These are phyloP conservation scores for Scenedesmus sp. DNA, from an alignment of 163 green algal species.

Conservation along the genomic window DNA sequence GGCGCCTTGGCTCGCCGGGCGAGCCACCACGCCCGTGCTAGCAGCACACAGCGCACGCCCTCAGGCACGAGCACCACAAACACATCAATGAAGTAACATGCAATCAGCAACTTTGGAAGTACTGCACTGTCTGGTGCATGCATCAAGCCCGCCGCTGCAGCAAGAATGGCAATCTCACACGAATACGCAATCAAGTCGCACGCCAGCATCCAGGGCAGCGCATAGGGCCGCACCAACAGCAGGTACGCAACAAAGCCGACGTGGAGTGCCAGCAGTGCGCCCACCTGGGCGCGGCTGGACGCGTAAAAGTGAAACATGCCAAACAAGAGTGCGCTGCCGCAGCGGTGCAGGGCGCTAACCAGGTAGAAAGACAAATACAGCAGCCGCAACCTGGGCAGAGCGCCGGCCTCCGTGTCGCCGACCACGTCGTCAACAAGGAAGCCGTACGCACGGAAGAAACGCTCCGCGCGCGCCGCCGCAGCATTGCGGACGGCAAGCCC, in stretches of 20 bases:
- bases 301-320: constrained; percentile 29
- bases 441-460: too few relatives aligned
- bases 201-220: constrained; percentile 11
- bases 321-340: constrained; percentile 24
- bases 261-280: constrained; percentile 7
- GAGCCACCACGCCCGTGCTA: constrained; percentile 18
- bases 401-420: background rate
- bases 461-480: too few relatives aligned
- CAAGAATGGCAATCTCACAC: constrained; percentile 24
- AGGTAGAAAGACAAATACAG: constrained; percentile 13
- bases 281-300: constrained; percentile 9
- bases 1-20: too few relatives aligned
- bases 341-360: constrained; percentile 10
- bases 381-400: background rate
- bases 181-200: constrained; percentile 15
- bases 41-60: background rate
- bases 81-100: constrained; percentile 38
- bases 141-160: background rate
- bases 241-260: constrained; percentile 29
- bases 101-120: background rate
- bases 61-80: constrained; percentile 32
- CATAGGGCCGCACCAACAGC: constrained; percentile 19
- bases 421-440: constrained; percentile 40
- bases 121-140: background rate
- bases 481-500: too few relatives aligned